Evolutionary conservation across 2,329 filamentous ascomycete species (phyloP).

Genomic region (Fusarium odoratissimum): DNA sequence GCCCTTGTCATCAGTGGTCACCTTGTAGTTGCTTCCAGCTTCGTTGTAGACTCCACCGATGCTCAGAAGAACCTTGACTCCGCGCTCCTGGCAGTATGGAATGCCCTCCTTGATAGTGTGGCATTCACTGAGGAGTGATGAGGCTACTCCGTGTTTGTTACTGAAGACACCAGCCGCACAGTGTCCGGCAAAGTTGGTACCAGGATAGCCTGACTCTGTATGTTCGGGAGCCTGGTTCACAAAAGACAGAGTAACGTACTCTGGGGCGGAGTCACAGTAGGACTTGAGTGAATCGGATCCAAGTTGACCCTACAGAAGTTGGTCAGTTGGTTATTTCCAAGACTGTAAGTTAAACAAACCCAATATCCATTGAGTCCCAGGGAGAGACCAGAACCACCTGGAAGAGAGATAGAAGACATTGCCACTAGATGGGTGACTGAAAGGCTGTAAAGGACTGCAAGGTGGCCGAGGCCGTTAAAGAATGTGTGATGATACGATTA

Average conservation of each 20-base stretch:
- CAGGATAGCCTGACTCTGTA: constrained; percentile 50
- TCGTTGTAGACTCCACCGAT: constrained; percentile 52
- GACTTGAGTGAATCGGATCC: constrained; percentile 47
- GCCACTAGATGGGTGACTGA: constrained; percentile 26
- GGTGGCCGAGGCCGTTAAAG: constrained; percentile 50
- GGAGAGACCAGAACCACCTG: constrained; percentile 20
- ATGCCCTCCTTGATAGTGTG: constrained; percentile 53
- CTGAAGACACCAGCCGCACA: constrained; percentile 48
- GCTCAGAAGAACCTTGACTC: constrained; percentile 58
- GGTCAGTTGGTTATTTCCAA: not conserved
- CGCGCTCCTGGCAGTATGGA: constrained; percentile 54
- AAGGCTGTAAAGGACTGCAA: constrained; percentile 49
- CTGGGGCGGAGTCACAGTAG: constrained; percentile 53
- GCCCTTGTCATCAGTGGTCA: constrained; percentile 48
- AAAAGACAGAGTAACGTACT: constrained; percentile 54
- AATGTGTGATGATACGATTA: constrained; percentile 45
- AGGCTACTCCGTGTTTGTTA: constrained; percentile 39
- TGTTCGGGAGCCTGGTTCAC: constrained; percentile 54
- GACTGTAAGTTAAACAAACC: constrained; percentile 41
- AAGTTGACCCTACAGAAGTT: constrained; percentile 50
- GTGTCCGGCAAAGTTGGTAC: constrained; percentile 55
- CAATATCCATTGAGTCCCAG: constrained; percentile 55
- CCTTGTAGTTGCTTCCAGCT: constrained; percentile 48
- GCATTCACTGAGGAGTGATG: constrained; percentile 52
- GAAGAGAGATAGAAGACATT: constrained; percentile 41